Evolutionary conservation across 106 monocot species (phyloP).

Genomic region (Apostasia shenzhenica): DNA sequence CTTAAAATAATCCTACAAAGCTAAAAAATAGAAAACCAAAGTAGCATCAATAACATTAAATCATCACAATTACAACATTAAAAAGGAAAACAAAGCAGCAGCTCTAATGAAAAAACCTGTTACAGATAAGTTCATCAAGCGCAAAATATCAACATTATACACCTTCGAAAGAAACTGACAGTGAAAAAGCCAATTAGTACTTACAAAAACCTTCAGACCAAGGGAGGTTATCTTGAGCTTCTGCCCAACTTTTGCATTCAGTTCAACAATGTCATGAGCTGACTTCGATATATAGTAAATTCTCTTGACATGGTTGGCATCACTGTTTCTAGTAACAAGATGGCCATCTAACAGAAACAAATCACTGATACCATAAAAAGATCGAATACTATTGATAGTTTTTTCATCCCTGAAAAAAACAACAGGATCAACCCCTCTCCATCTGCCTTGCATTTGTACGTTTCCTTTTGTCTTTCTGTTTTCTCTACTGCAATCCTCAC

Average conservation of each 20-base stretch:
- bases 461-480: constrained; percentile 21
- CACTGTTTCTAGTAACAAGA: constrained; percentile 80
- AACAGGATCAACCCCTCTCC: constrained; percentile 97
- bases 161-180: no score
- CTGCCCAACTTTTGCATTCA: constrained; percentile 73
- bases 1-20: no score
- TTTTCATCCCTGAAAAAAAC: constrained; percentile 65
- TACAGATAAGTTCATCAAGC: no score
- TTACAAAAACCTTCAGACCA: constrained; percentile 92
- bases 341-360: constrained; percentile 67
- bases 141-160: no score
- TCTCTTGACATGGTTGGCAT: constrained; percentile 81
- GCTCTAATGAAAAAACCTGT: no score
- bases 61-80: no score
- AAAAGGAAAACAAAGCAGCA: no score
- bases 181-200: constrained; percentile 12
- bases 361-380: constrained; percentile 76
- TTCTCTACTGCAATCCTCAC: constrained; percentile 9
- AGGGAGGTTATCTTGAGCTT: constrained; percentile 93
- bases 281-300: constrained; percentile 93
- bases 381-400: constrained; percentile 54
- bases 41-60: no score
- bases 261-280: constrained; percentile 54
- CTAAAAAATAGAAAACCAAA: no score
- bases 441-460: constrained; percentile 55